These are phyloP conservation scores for Suhomyces kunorum DNA, from an alignment of 1,139 yeast species.

Conservation along the genomic window DNA sequence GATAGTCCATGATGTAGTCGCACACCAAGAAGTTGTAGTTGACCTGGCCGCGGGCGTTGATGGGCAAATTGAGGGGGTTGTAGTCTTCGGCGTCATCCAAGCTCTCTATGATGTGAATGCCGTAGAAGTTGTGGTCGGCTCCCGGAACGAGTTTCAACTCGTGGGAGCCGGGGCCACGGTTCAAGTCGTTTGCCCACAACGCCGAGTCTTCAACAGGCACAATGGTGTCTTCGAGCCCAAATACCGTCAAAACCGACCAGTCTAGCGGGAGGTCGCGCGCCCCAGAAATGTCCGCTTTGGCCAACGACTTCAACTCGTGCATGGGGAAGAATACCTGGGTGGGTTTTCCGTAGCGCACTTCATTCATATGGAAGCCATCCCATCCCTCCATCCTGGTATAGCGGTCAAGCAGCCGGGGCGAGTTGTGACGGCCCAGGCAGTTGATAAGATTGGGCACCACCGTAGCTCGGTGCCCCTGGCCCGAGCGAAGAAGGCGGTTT, in stretches of 20 bases:
- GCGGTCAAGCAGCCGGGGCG: constrained; percentile 39
- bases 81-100: constrained; percentile 29
- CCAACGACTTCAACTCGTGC: constrained; percentile 57
- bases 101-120: constrained; percentile 38
- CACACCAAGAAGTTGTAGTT: constrained; percentile 63
- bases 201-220: constrained; percentile 68
- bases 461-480: constrained; percentile 29
- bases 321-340: constrained; percentile 42
- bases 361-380: constrained; percentile 29
- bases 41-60: constrained; percentile 43
- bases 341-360: constrained; percentile 51
- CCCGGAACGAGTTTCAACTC: constrained; percentile 56
- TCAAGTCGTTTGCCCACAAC: constrained; percentile 56
- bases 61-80: constrained; percentile 46
- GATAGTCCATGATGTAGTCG: constrained; percentile 53
- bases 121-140: constrained; percentile 84
- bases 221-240: constrained; percentile 67
- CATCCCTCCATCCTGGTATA: constrained; percentile 24
- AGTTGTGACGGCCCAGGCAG: constrained; percentile 64
- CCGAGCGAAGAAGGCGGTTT: constrained; percentile 32
- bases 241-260: constrained; percentile 63
- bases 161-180: constrained; percentile 53
- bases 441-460: constrained; percentile 67
- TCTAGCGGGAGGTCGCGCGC: constrained; percentile 47
- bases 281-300: constrained; percentile 47